phyloP scores from a whole-genome alignment of 2,329 filamentous ascomycete species.

The Neobulgaria alba region DNA sequence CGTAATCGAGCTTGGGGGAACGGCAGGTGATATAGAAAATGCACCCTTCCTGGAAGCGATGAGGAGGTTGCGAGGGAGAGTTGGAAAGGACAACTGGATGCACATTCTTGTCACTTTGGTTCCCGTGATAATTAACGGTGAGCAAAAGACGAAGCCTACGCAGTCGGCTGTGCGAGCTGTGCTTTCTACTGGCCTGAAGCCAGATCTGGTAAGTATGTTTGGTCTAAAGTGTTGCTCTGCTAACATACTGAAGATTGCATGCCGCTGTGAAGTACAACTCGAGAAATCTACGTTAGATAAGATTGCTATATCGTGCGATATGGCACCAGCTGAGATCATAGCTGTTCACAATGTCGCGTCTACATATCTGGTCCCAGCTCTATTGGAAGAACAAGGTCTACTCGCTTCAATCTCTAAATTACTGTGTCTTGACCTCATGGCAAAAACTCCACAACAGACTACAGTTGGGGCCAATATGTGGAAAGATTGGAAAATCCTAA shows the following conservation, averaged over 20 bases:
- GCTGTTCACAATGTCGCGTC: slow-evolving; percentile 84
- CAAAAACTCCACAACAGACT: slow-evolving; percentile 43
- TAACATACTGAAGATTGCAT: slow-evolving; percentile 60
- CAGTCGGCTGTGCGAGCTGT: not conserved
- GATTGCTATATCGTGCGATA: slow-evolving; percentile 82
- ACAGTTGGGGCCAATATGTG: slow-evolving; percentile 62
- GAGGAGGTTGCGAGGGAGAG: slow-evolving; percentile 64
- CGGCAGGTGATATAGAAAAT: slow-evolving; percentile 75
- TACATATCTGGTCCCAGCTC: slow-evolving; percentile 90
- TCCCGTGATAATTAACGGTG: slow-evolving; percentile 42
- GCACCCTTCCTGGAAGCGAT: slow-evolving; percentile 84
- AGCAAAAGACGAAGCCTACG: not conserved
- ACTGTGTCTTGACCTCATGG: slow-evolving; percentile 53
- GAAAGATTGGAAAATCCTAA: slow-evolving; percentile 67
- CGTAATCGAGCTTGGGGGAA: slow-evolving; percentile 68
- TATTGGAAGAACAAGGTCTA: slow-evolving; percentile 75
- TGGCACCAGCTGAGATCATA: slow-evolving; percentile 76
- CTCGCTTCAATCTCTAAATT: slow-evolving; percentile 56
- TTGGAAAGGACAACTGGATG: slow-evolving; percentile 71
- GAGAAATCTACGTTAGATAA: slow-evolving; percentile 70
- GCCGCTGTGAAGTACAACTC: slow-evolving; percentile 74
- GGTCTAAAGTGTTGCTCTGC: not conserved
- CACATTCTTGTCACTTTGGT: slow-evolving; percentile 87
- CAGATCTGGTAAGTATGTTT: slow-evolving; percentile 18
- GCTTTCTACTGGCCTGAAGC: slow-evolving; percentile 43